Conservation (phyloP, 495 filamentous ascomycete species). For the Hypoxylon lenormandii region DNA sequence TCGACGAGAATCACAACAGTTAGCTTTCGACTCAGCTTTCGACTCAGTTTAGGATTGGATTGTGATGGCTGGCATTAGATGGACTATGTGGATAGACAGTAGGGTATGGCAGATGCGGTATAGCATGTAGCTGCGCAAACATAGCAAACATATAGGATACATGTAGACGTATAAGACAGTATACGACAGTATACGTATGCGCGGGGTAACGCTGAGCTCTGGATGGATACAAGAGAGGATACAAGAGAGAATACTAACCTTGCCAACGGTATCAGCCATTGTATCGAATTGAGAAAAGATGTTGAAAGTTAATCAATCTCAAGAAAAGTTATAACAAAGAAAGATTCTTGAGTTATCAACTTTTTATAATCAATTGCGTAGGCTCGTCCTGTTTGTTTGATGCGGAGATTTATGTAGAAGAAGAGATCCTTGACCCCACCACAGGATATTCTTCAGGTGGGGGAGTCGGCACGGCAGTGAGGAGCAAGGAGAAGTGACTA, state of each 20-base stretch:
- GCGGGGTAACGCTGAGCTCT: slow-evolving; percentile 40
- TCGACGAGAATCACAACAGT: slow-evolving; percentile 11
- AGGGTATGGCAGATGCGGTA: not conserved
- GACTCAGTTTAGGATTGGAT: not conserved
- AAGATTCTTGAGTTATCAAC: slow-evolving; percentile 32
- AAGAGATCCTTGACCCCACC: slow-evolving; percentile 47
- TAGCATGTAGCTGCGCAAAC: not conserved
- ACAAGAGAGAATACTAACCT: slow-evolving; percentile 55
- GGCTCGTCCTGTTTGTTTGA: slow-evolving; percentile 29
- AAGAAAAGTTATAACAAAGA: slow-evolving; percentile 17
- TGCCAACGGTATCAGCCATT: slow-evolving; percentile 64
- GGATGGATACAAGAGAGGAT: not conserved
- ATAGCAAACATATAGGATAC: not conserved
- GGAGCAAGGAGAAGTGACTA: slow-evolving; percentile 12
- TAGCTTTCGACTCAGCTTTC: slow-evolving; percentile 25
- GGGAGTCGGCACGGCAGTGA: slow-evolving; percentile 49
- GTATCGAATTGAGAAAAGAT: slow-evolving; percentile 19
- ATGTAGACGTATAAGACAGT: too few species aligned
- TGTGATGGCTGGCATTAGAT: not conserved
- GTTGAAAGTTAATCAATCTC: slow-evolving; percentile 14
- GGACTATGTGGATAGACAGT: not conserved
- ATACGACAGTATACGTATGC: slow-evolving; percentile 27
- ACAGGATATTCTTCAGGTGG: slow-evolving; percentile 46
- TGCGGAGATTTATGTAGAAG: slow-evolving; percentile 43
- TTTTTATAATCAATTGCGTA: slow-evolving; percentile 39